phyloP scores from a whole-genome alignment of 805 yeast species.

The Zygosaccharomyces pseudorouxii region DNA sequence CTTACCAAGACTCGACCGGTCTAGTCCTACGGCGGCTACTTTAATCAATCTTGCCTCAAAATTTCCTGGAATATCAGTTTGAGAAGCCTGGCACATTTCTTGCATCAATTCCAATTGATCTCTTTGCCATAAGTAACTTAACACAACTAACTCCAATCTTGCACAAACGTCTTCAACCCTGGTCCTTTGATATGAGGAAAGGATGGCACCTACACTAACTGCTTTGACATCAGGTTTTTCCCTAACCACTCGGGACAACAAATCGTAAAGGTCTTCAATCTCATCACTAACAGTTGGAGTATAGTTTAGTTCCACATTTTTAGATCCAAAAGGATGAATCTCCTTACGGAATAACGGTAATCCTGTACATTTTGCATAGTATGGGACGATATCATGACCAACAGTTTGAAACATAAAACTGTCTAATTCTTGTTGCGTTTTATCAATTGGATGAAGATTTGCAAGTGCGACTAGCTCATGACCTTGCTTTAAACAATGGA shows the following conservation, averaged over 20 bases:
- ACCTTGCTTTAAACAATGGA: conserved; percentile 80
- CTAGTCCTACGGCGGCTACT: conserved; percentile 89
- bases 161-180: conserved; percentile 89
- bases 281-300: conserved; percentile 68
- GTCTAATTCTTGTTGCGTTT: conserved; percentile 65
- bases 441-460: conserved; percentile 63
- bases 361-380: conserved; percentile 64
- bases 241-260: conserved; percentile 46
- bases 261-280: conserved; percentile 69
- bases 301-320: conserved; percentile 67
- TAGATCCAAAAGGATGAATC: conserved; percentile 54
- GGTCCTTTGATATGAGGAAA: conserved; percentile 91
- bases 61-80: conserved; percentile 8
- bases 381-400: conserved; percentile 72
- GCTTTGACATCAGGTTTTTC: conserved; percentile 71
- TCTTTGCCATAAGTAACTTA: conserved; percentile 88
- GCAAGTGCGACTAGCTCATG: conserved; percentile 85
- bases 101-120: conserved; percentile 72
- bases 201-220: conserved; percentile 93
- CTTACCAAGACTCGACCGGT: conserved; percentile 61
- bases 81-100: conserved; percentile 59
- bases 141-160: conserved; percentile 59
- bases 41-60: conserved; percentile 82
- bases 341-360: conserved; percentile 72
- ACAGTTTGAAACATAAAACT: conserved; percentile 98